Evolutionary conservation across 2,329 filamentous ascomycete genomes (phyloP).

Genomic region (Botrytis squamosa): DNA sequence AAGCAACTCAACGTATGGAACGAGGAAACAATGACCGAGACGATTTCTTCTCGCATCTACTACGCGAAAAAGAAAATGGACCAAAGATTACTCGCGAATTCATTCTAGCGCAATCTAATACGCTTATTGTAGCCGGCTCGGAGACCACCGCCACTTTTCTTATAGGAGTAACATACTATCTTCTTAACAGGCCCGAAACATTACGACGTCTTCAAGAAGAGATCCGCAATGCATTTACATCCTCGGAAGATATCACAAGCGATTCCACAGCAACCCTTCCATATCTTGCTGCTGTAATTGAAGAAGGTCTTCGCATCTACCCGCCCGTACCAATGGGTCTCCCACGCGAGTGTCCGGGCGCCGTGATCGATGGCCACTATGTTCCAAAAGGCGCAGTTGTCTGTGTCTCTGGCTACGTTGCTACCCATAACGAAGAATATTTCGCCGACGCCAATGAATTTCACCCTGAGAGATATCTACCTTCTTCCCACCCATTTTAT

Average conservation of each 20-base stretch:
- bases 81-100: constrained; percentile 18
- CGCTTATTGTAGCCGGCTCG: constrained; percentile 15
- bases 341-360: constrained; percentile 14
- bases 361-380: constrained; percentile 2
- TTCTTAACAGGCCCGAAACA: constrained; percentile 10
- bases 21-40: constrained; percentile 14
- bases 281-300: constrained; percentile 18
- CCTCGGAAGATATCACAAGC: background rate
- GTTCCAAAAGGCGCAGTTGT: constrained; percentile 3
- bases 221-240: background rate
- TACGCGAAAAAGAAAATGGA: constrained; percentile 14
- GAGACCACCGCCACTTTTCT: constrained; percentile 18
- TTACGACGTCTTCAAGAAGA: background rate
- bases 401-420: background rate
- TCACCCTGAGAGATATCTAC: constrained; percentile 18
- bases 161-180: constrained; percentile 4
- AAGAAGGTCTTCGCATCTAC: constrained; percentile 22
- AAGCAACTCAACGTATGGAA: constrained; percentile 15
- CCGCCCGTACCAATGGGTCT: constrained; percentile 13
- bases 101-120: constrained; percentile 8
- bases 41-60: constrained; percentile 20
- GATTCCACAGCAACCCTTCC: constrained; percentile 9
- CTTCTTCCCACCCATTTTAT: background rate
- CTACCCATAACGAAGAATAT: constrained; percentile 2
- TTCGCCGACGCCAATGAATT: constrained; percentile 7